These are phyloP conservation scores for Chernovozyma sophiae-reginae DNA, from an alignment of 1,139 yeast genomes.

Conservation along the genomic window DNA sequence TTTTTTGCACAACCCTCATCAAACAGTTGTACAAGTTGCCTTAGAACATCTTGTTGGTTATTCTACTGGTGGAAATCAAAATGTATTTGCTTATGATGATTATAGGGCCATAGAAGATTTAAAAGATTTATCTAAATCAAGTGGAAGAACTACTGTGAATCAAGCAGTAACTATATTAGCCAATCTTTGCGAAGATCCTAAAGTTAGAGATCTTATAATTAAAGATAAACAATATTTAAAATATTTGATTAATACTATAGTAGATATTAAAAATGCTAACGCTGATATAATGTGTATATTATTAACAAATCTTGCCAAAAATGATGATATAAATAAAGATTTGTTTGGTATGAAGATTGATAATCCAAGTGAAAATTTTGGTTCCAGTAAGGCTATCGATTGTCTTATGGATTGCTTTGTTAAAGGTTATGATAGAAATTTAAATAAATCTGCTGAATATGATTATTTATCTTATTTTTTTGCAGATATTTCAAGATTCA, in stretches of 20 bases:
- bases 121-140: constrained; percentile 50
- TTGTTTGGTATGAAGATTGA: constrained; percentile 48
- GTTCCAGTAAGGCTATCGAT: constrained; percentile 63
- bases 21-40: constrained; percentile 81
- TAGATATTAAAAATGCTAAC: constrained; percentile 52
- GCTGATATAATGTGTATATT: constrained; percentile 84
- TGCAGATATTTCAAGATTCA: constrained; percentile 78
- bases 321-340: constrained; percentile 51
- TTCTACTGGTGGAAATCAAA: constrained; percentile 65
- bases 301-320: constrained; percentile 80
- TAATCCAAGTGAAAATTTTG: constrained; percentile 38
- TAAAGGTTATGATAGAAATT: constrained; percentile 68
- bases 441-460: constrained; percentile 68
- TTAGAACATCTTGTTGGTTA: constrained; percentile 80
- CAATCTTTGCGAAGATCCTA: constrained; percentile 70
- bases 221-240: constrained; percentile 60
- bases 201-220: constrained; percentile 61
- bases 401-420: constrained; percentile 89
- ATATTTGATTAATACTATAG: constrained; percentile 50
- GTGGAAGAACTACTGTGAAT: constrained; percentile 52
- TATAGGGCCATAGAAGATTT: constrained; percentile 73
- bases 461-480: constrained; percentile 87
- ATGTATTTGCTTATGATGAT: constrained; percentile 66
- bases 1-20: constrained; percentile 80
- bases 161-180: constrained; percentile 78